phyloP scores from a whole-genome alignment of 768 basidiomycete species.

The Suillus tomentosus region DNA sequence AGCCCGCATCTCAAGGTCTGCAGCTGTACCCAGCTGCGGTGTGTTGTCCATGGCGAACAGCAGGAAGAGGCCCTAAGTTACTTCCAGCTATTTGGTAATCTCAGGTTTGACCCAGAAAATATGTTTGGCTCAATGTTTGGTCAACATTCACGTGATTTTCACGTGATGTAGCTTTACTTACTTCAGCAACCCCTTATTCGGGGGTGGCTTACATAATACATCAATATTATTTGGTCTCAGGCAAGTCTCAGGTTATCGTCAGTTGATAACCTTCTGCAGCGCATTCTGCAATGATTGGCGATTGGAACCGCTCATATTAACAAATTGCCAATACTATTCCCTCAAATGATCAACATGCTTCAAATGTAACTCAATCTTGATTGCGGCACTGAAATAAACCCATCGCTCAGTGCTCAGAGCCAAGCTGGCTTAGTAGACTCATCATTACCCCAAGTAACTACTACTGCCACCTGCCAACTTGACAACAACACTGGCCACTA shows the following conservation, averaged over 20 bases:
- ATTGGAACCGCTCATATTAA: neutral
- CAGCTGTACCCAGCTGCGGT: constrained; percentile 45
- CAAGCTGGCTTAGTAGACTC: too few species aligned
- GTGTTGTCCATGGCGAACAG: constrained; percentile 42
- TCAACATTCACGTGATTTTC: constrained; percentile 29
- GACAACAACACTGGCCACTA: neutral
- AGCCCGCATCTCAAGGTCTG: constrained; percentile 71
- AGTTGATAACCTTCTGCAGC: neutral
- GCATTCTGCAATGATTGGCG: neutral
- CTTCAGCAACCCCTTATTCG: neutral
- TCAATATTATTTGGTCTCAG: too few species aligned
- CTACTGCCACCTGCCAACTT: neutral
- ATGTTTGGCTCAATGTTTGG: constrained; percentile 37
- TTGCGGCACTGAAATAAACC: neutral
- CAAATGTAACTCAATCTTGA: neutral
- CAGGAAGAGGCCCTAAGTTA: constrained; percentile 1
- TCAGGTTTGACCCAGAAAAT: constrained; percentile 28
- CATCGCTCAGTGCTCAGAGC: neutral
- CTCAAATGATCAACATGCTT: neutral
- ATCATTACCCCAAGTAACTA: neutral
- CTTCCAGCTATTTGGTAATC: constrained; percentile 1
- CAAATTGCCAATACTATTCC: neutral
- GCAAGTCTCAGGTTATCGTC: too few species aligned
- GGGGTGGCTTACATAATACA: neutral
- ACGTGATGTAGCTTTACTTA: constrained; percentile 24